A percentile compares a stretch with the other conserved stretches of the same genome.
These are phyloP conservation scores for Fusarium praegraminearum DNA, from an alignment of 2,329 filamentous ascomycete genomes.

Conservation along the genomic window DNA sequence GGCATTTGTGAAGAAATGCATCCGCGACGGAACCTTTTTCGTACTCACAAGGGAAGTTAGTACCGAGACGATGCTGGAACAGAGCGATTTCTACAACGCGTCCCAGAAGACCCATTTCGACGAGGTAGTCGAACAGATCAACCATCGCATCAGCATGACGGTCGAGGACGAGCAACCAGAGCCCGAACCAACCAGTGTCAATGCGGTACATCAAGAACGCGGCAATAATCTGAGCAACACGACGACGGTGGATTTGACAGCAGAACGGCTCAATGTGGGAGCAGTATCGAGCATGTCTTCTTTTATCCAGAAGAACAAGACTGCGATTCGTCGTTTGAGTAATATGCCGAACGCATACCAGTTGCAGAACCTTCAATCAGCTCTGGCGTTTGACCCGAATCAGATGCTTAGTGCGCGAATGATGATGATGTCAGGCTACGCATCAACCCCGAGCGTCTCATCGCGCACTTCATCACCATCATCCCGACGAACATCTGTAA, in stretches of 20 bases:
- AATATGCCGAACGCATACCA: conserved; percentile 26
- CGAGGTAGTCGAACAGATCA: conserved; percentile 36
- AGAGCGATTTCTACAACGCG: neutral
- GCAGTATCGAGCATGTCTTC: conserved; percentile 25
- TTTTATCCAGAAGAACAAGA: conserved; percentile 41
- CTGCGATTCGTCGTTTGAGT: conserved; percentile 29
- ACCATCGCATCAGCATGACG: conserved; percentile 12
- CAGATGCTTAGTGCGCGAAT: conserved; percentile 7
- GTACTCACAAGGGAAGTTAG: conserved; percentile 56
- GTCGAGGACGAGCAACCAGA: neutral
- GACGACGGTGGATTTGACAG: neutral
- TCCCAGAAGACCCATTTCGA: conserved; percentile 39
- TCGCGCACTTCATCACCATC: neutral
- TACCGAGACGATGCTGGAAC: neutral
- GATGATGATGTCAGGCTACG: conserved; percentile 7
- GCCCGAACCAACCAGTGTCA: conserved; percentile 9
- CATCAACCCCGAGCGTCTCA: neutral
- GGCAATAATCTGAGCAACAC: neutral
- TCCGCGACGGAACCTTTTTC: conserved; percentile 65
- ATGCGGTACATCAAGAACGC: conserved; percentile 32
- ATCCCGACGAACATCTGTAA: rapidly evolving
- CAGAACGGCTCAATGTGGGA: conserved; percentile 15
- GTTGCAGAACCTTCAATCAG: conserved; percentile 1
- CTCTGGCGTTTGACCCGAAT: neutral
- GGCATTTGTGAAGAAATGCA: conserved; percentile 61